Base-by-base conservation (phyloP, 2,329 filamentous ascomycete species). In the Pestalotiopsis fici region DNA sequence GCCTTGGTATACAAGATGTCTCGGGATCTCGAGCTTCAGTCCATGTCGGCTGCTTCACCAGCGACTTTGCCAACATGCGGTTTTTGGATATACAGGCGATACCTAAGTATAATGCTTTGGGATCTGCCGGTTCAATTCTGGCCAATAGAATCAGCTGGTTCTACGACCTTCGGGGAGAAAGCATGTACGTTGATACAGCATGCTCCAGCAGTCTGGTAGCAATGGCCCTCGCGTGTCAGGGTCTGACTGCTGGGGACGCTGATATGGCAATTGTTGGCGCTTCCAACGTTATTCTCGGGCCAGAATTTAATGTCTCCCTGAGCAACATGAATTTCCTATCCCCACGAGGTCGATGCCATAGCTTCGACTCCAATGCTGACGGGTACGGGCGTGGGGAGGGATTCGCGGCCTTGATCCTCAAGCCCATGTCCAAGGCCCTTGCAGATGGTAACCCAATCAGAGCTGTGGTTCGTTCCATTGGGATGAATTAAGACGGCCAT, bases 371-470 rank as follows among this genome's bases (percentile, higher is more conserved):
- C 27, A 37, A 54, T 6, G 66, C 64, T 4, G 63, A 68, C 23
- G 66, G 66, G 4, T 68, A 68, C 56, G 82, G 74, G 28, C 80
- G 83, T 0, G 84, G 83, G 13, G 87, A 89, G 57, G 86, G 85
- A 0, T 73, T 86, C 18, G 81, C 79, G 0, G 74, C 77, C 0
- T 67, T 89, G 0, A 72, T 88, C 0, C 67, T 90, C 0, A 89
- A 88, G 71, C 75, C 71, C 0, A 72, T 88, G 0, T 74, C 73
- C 5, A 71, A 76, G 0, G 87, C 87, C 0, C 61, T 88, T 2
- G 73, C 31, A 27, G 71, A 80, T 67, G 74, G 77, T 5, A 71
- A 80, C 60, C 71, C 69, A n/a, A 76, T 81, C 57, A 73, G 77
- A 1, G 77, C 74, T 6, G 73, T 78, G 4, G 76, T 81, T 9